Percentiles rank a stretch among this genome's conserved stretches.
These are phyloP conservation scores for Neoconidiobolus thromboides DNA, from an alignment of 371 early-diverging fungal genomes.

Conservation along the genomic window DNA sequence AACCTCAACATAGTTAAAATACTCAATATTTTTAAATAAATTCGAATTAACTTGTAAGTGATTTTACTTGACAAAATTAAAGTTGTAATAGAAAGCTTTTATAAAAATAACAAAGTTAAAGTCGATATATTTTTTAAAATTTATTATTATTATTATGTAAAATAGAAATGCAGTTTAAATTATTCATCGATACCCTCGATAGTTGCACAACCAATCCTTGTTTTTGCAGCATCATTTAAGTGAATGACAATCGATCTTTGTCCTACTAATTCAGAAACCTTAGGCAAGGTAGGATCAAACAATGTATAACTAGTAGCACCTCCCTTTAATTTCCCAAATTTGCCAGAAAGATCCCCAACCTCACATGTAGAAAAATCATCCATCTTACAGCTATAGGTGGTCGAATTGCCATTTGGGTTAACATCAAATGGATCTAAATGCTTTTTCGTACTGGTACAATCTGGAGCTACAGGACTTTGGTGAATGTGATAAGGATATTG, in stretches of 20 bases:
- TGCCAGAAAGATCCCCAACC: constrained; percentile 26
- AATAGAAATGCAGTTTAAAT: no score
- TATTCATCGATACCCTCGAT: not conserved
- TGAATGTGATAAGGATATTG: constrained; percentile 4
- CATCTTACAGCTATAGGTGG: not conserved
- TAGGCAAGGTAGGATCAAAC: not conserved
- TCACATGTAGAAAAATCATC: constrained; percentile 17
- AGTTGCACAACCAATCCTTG: constrained; percentile 4
- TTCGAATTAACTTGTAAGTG: no score
- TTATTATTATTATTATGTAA: no score
- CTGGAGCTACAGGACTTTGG: constrained; percentile 15
- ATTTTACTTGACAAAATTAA: no score
- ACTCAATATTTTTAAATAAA: no score
- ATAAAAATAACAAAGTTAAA: no score
- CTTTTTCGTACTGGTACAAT: constrained; percentile 24
- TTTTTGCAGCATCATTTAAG: not conserved
- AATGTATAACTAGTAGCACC: not conserved
- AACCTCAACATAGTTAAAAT: no score
- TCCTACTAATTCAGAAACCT: not conserved
- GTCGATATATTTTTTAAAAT: no score
- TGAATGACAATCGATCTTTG: constrained; percentile 4
- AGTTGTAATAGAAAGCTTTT: no score
- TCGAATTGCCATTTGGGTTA: constrained; percentile 3
- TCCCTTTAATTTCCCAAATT: constrained; percentile 14
- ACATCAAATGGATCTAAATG: constrained; percentile 23